phyloP scores from a whole-genome alignment of 2,329 filamentous ascomycete genomes.

The Aspergillus candidus region DNA sequence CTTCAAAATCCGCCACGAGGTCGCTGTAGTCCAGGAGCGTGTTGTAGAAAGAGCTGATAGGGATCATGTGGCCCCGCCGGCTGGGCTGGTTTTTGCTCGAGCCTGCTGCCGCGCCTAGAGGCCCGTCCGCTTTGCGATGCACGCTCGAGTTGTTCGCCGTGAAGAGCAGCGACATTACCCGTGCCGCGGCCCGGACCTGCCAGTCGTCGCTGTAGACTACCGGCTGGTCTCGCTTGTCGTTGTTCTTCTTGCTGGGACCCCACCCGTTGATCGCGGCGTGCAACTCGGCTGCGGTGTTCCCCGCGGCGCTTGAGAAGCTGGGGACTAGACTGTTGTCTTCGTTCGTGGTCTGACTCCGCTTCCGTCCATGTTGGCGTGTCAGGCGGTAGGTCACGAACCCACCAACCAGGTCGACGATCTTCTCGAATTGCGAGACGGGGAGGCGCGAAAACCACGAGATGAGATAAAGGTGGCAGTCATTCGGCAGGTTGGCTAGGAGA shows the following conservation, averaged over 20 bases:
- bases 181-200: slow-evolving; percentile 77
- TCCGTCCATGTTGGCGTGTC: slow-evolving; percentile 63
- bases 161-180: slow-evolving; percentile 74
- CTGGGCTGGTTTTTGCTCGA: slow-evolving; percentile 40
- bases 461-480: slow-evolving; percentile 69
- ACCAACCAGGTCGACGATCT: slow-evolving; percentile 68
- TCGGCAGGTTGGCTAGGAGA: slow-evolving; percentile 67
- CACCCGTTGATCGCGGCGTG: slow-evolving; percentile 65
- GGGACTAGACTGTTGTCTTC: slow-evolving; percentile 59
- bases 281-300: slow-evolving; percentile 60
- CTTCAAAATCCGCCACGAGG: slow-evolving; percentile 76
- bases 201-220: slow-evolving; percentile 74
- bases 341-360: slow-evolving; percentile 55
- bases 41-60: slow-evolving; percentile 82
- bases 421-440: slow-evolving; percentile 61
- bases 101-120: slow-evolving; percentile 25
- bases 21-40: slow-evolving; percentile 81
- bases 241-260: slow-evolving; percentile 46
- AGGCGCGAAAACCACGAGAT: slow-evolving; percentile 72
- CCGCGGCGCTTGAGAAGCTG: slow-evolving; percentile 60
- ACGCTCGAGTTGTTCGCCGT: slow-evolving; percentile 63
- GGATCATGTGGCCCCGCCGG: slow-evolving; percentile 60
- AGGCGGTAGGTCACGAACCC: slow-evolving; percentile 78
- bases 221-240: slow-evolving; percentile 46
- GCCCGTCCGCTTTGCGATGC: slow-evolving; percentile 34